Evolutionary conservation across 306 rosid genomes (phyloP).

Genomic region (Sesbania bispinosa): DNA sequence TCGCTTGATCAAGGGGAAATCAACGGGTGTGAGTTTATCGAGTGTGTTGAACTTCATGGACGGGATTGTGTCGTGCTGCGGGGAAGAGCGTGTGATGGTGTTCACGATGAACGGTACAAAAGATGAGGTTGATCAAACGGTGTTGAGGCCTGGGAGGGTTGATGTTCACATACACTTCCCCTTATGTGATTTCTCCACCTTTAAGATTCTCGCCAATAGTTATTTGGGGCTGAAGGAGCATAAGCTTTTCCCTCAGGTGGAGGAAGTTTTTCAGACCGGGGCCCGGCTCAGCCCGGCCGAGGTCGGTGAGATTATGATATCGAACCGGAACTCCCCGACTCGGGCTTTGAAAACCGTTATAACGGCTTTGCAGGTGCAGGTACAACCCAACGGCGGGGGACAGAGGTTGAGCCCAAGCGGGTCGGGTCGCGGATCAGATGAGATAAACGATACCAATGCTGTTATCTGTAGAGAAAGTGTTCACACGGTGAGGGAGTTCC

Average conservation of each 20-base stretch:
- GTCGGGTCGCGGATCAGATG: conserved; percentile 48
- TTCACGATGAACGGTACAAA: conserved; percentile 67
- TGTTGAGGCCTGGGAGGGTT: conserved; percentile 74
- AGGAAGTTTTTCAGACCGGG: conserved; percentile 72
- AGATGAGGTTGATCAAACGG: conserved; percentile 53
- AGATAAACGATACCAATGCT: conserved; percentile 28
- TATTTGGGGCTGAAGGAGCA: conserved; percentile 87
- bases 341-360: conserved; percentile 86
- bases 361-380: conserved; percentile 73
- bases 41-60: conserved; percentile 87
- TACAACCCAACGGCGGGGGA: conserved; percentile 44
- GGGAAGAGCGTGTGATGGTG: conserved; percentile 84
- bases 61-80: conserved; percentile 65
- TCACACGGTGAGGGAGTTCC: conserved; percentile 67
- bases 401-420: conserved; percentile 36
- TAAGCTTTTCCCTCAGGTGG: conserved; percentile 81
- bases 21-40: conserved; percentile 43
- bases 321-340: conserved; percentile 76
- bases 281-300: conserved; percentile 76
- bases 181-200: conserved; percentile 75
- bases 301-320: conserved; percentile 82
- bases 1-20: conserved; percentile 40
- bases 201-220: conserved; percentile 62
- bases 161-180: conserved; percentile 87
- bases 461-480: conserved; percentile 55